Conservation (phyloP, 768 basidiomycete species). For the Mycena haematopus region DNA sequence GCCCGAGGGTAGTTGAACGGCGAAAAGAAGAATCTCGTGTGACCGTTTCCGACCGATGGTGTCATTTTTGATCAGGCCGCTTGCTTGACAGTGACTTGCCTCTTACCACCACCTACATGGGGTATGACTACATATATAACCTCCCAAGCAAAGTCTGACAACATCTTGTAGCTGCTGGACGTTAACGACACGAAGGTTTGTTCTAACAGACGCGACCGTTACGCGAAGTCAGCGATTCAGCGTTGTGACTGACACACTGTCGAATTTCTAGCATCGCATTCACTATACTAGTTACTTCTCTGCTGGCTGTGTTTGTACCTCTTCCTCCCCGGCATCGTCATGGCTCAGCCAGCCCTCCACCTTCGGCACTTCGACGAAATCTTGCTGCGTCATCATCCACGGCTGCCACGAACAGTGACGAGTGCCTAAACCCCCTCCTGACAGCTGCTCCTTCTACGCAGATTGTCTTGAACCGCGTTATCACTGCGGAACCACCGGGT, state of each 20-base stretch:
- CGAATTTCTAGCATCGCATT: not conserved
- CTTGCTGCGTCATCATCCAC: not conserved
- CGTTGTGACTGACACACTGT: not conserved
- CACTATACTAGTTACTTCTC: not conserved
- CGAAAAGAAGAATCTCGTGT: too few relatives aligned
- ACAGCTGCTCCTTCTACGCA: slow-evolving; percentile 51
- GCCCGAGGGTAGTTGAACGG: too few relatives aligned
- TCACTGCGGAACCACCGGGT: slow-evolving; percentile 50
- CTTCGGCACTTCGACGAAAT: not conserved
- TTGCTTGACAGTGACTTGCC: too few relatives aligned
- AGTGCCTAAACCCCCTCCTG: slow-evolving; percentile 42
- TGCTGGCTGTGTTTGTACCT: not conserved
- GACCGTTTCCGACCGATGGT: too few relatives aligned
- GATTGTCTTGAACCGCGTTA: slow-evolving; percentile 52
- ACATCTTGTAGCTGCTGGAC: slow-evolving; percentile 1
- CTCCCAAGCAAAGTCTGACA: not conserved
- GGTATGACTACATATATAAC: not conserved
- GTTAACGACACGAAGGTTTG: slow-evolving; percentile 12
- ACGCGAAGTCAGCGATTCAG: not conserved
- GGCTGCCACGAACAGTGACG: not conserved
- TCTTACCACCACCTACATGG: not conserved
- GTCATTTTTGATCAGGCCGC: too few relatives aligned
- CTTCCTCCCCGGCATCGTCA: not conserved
- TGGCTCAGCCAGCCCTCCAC: not conserved
- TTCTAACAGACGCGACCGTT: not conserved